These are phyloP conservation scores for Picea glauca DNA, from an alignment of 75 land plant species.

Conservation along the genomic window DNA sequence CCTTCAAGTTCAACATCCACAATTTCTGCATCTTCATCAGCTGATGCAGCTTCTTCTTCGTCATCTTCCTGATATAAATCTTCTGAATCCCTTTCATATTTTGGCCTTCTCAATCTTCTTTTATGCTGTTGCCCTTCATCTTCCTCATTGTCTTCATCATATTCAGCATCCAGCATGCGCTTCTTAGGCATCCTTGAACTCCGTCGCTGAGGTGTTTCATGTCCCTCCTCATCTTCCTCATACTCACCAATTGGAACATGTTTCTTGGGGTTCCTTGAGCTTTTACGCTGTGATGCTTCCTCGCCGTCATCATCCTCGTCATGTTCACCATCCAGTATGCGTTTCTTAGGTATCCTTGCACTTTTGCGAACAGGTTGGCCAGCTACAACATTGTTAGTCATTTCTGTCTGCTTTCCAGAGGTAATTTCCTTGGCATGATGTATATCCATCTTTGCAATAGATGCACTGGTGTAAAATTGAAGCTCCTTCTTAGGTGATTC, in stretches of 20 bases:
- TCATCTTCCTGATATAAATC: slow-evolving; percentile 49
- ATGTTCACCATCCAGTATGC: slow-evolving; percentile 9
- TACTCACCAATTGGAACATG: slow-evolving; percentile 8
- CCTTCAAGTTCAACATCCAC: slow-evolving; percentile 14
- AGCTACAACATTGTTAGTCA: not conserved
- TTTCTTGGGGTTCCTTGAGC: slow-evolving; percentile 31
- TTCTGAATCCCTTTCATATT: slow-evolving; percentile 21
- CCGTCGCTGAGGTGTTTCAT: slow-evolving; percentile 20
- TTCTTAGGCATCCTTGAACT: slow-evolving; percentile 26
- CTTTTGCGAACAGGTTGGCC: slow-evolving; percentile 16
- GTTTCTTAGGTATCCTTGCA: slow-evolving; percentile 28
- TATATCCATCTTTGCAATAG: not conserved
- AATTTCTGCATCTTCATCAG: slow-evolving; percentile 20
- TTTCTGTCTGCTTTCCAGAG: slow-evolving; percentile 15
- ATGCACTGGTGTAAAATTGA: not conserved
- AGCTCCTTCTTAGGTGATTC: slow-evolving; percentile 29
- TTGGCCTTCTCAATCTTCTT: slow-evolving; percentile 23
- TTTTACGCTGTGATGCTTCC: slow-evolving; percentile 33
- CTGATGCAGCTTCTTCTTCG: slow-evolving; percentile 45
- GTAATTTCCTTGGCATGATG: not conserved
- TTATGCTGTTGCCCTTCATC: slow-evolving; percentile 16
- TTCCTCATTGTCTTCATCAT: slow-evolving; percentile 25
- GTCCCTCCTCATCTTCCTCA: slow-evolving; percentile 35
- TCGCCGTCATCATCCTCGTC: slow-evolving; percentile 36
- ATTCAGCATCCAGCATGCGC: slow-evolving; percentile 10